Evolutionary conservation across 2,329 filamentous ascomycete species (phyloP).

Genomic region (Lecanosticta acicola): DNA sequence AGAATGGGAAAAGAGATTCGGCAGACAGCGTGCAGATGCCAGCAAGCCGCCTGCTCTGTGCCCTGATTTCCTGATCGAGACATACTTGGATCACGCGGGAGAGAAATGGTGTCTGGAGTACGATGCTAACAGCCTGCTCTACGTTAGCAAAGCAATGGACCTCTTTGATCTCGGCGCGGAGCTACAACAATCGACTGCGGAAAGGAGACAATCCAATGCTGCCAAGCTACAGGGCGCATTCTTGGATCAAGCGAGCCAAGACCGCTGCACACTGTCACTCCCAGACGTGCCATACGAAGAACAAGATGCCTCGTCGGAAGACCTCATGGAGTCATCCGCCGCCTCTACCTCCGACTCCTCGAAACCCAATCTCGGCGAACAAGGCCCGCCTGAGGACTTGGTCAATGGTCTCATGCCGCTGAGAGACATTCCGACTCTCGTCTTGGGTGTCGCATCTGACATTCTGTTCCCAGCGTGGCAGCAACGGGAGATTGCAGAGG

Average conservation of each 20-base stretch:
- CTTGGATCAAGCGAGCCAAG: conserved; percentile 25
- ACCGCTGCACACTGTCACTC: conserved; percentile 72
- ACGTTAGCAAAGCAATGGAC: conserved; percentile 98
- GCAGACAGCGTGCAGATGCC: conserved; percentile 76
- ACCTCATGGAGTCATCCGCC: conserved; percentile 31
- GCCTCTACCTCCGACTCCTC: conserved; percentile 10
- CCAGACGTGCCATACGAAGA: conserved; percentile 83
- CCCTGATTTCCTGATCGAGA: conserved; percentile 95
- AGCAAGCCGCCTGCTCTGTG: conserved; percentile 87
- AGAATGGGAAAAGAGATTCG: conserved; percentile 96
- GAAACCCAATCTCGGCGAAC: conserved; percentile 23
- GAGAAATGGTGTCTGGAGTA: conserved; percentile 98
- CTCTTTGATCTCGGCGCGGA: conserved; percentile 81
- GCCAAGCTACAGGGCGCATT: conserved; percentile 46
- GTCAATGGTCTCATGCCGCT: conserved; percentile 67
- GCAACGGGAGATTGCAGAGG: conserved; percentile 86
- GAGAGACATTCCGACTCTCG: conserved; percentile 71
- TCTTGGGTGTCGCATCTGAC: conserved; percentile 91
- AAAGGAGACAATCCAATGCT: conserved; percentile 58
- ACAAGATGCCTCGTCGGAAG: conserved; percentile 54
- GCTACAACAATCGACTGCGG: conserved; percentile 59
- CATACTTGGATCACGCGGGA: conserved; percentile 93
- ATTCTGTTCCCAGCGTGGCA: conserved; percentile 98
- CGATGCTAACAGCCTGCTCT: conserved; percentile 89
- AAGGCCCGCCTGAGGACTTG: conserved; percentile 68